Conservation (phyloP, 305 asterid species). For the Rubia peregrina region DNA sequence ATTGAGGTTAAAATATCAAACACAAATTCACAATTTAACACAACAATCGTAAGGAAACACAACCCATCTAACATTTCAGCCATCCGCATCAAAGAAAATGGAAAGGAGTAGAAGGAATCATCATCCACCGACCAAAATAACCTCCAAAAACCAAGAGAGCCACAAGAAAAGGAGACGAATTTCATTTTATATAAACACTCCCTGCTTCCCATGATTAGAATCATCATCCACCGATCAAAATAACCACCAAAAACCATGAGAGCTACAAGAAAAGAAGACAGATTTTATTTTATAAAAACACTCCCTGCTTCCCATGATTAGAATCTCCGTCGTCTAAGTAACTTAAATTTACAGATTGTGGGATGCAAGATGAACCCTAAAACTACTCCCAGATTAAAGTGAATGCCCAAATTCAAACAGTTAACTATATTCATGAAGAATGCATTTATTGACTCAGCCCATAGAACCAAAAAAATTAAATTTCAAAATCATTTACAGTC, state of each 20-base stretch:
- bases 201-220: no score
- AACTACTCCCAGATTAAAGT: background rate
- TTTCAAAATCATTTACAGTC: no score
- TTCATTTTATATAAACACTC: no score
- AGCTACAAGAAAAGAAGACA: no score
- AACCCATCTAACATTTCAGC: background rate
- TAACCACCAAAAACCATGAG: no score
- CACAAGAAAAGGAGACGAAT: background rate
- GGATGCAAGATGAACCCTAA: background rate
- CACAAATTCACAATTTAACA: background rate
- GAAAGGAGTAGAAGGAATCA: background rate
- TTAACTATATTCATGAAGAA: background rate
- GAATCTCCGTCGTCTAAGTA: no score
- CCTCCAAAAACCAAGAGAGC: background rate
- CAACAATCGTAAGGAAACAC: background rate
- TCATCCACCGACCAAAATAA: background rate
- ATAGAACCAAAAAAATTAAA: background rate
- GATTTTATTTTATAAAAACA: no score
- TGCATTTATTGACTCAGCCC: background rate
- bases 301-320: background rate
- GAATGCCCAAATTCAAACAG: background rate
- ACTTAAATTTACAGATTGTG: background rate
- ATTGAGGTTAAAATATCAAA: slow-evolving; percentile 22
- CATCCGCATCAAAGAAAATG: background rate
- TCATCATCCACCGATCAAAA: no score